Base-by-base conservation (phyloP, 225 moss, liverwort and hornwort species). In the Physcomitrium patens region DNA sequence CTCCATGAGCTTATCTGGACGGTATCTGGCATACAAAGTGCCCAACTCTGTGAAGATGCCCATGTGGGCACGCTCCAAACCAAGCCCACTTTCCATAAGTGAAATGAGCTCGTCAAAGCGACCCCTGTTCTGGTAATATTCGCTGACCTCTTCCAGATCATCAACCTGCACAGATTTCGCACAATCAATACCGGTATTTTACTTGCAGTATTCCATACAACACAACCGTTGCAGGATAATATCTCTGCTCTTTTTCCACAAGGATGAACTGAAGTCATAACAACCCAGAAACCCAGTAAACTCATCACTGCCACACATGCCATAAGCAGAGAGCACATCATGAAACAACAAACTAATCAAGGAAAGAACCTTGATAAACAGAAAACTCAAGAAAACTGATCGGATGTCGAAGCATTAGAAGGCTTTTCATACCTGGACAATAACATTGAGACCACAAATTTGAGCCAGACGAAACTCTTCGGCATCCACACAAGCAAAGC, bases 41-140 rank as follows among this genome's bases (percentile, higher is more conserved):
- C 91, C 91, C 63, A 91, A 81, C 54, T 91, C 91, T 9, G 91
- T 91, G 70, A 91, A 91, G 47, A 91, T 91, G n/a, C 91, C 91
- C 91, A 91, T 91, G 56, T 91, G 91, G 22, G 91, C 91, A 42
- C 91, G 88, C 77, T 91, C 91, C 65, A 91, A 77, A 58, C 91
- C 91, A 71, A 91, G 77, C 10, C 91, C 91, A 75, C 88, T 89
- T 77, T 91, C 91, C 91, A 91, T 91, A 9, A 91, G 86, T 3
- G 80, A 86, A 54, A 91, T 91, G 17, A 91, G 89, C 64, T 91
- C 91, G 82, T 86, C 84, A 56, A 91, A 91, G 57, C 81, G 84
- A 45, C 91, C 91, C 75, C 81, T 85, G 78, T 91, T 86, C 52
- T 91, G 91, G 72, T 91, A 91, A 69, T 89, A 91, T 15, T 83